Evolutionary conservation across 768 basidiomycete species (phyloP).

Genomic region (Boletus tomentosulus): DNA sequence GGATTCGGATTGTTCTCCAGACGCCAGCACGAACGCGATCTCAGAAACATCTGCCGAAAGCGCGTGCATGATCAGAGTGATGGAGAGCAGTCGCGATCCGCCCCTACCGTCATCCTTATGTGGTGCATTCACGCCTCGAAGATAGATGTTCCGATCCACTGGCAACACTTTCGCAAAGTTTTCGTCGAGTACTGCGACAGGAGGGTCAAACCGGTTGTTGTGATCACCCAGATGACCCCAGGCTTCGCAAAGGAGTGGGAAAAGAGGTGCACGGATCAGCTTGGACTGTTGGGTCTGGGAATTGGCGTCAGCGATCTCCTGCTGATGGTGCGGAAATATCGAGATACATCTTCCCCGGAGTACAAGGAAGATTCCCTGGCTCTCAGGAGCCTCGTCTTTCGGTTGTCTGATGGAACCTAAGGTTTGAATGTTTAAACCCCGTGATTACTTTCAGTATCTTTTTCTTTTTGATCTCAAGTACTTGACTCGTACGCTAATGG

Average conservation of each 20-base stretch:
- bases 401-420: slow-evolving; percentile 6
- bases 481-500: neutral
- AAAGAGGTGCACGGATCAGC: slow-evolving; percentile 17
- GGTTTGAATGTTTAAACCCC: slow-evolving; percentile 1
- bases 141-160: slow-evolving; percentile 24
- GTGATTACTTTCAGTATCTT: neutral
- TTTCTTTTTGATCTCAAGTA: neutral
- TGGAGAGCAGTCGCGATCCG: slow-evolving; percentile 3
- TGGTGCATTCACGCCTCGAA: slow-evolving; percentile 31
- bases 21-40: slow-evolving; percentile 21
- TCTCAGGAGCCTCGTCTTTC: slow-evolving; percentile 17
- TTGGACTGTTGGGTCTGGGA: slow-evolving; percentile 9
- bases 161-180: slow-evolving; percentile 25
- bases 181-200: slow-evolving; percentile 23
- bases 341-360: slow-evolving; percentile 13
- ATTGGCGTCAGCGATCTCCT: slow-evolving; percentile 4
- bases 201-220: slow-evolving; percentile 24
- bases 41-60: slow-evolving; percentile 15
- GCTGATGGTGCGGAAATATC: slow-evolving; percentile 15
- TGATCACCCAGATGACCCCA: slow-evolving; percentile 24
- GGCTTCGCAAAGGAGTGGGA: slow-evolving; percentile 14
- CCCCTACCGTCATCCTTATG: slow-evolving; percentile 17
- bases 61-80: slow-evolving; percentile 12
- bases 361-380: slow-evolving; percentile 15
- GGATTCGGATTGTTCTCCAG: slow-evolving; percentile 13